These are phyloP conservation scores for Aspergillus ruber DNA, from an alignment of 2,329 filamentous ascomycete species.

Conservation along the genomic window DNA sequence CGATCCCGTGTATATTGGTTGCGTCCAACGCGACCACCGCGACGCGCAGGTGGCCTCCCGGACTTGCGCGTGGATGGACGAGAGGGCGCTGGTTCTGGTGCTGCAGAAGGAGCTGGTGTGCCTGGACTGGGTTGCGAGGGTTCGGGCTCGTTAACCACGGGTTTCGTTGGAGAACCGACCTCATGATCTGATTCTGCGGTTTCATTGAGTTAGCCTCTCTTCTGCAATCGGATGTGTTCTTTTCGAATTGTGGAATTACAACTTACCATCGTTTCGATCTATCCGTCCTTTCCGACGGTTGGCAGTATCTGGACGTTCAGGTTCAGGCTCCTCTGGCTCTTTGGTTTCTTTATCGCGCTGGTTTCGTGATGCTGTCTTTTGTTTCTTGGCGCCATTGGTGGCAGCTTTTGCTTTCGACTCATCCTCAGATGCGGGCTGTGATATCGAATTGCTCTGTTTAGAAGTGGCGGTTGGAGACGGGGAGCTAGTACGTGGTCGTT, in stretches of 20 bases:
- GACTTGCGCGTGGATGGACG: constrained; percentile 53
- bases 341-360: constrained; percentile 44
- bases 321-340: constrained; percentile 59
- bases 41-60: constrained; percentile 58
- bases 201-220: constrained; percentile 26
- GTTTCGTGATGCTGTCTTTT: constrained; percentile 51
- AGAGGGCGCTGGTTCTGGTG: constrained; percentile 29
- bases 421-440: constrained; percentile 57
- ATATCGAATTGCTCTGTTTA: constrained; percentile 40
- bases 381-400: constrained; percentile 48
- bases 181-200: constrained; percentile 65
- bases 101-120: constrained; percentile 34
- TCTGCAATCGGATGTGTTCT: background rate
- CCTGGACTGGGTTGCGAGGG: constrained; percentile 39
- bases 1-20: constrained; percentile 80
- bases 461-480: constrained; percentile 59
- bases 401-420: constrained; percentile 43
- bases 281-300: constrained; percentile 75
- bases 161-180: constrained; percentile 49
- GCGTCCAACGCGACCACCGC: constrained; percentile 58
- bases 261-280: constrained; percentile 72
- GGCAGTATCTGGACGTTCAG: constrained; percentile 65
- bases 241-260: background rate
- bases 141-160: constrained; percentile 31
- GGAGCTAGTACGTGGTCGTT: constrained; percentile 78